phyloP scores from a whole-genome alignment of 805 yeast genomes.

The Maudiozyma pseudohumilis region DNA sequence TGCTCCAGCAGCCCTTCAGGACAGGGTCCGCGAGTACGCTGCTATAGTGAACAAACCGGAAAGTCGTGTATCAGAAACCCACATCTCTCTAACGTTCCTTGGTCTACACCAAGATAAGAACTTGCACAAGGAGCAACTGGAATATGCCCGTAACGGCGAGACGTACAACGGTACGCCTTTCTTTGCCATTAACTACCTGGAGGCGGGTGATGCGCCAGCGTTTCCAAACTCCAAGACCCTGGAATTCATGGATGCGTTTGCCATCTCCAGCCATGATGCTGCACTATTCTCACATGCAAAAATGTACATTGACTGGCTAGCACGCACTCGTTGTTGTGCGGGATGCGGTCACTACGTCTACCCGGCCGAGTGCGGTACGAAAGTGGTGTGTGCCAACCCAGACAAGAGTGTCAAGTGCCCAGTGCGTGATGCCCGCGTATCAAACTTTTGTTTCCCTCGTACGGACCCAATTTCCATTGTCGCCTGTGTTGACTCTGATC shows the following conservation, averaged over 20 bases:
- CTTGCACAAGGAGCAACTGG: background rate
- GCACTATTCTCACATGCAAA: constrained; percentile 71
- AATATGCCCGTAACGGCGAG: constrained; percentile 31
- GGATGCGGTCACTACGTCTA: constrained; percentile 67
- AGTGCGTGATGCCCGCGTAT: constrained; percentile 38
- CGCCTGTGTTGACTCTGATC: constrained; percentile 56
- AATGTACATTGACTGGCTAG: constrained; percentile 79
- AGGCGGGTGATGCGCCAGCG: background rate
- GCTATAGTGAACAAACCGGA: constrained; percentile 8
- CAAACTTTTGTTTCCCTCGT: constrained; percentile 82
- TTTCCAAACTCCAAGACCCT: constrained; percentile 3
- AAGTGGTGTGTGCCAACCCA: constrained; percentile 38
- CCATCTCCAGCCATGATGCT: constrained; percentile 36
- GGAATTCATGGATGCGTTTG: constrained; percentile 9
- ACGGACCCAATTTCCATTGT: constrained; percentile 85
- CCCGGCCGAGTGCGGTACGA: constrained; percentile 62
- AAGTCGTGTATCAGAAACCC: constrained; percentile 10
- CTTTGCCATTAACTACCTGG: constrained; percentile 48
- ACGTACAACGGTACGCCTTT: constrained; percentile 50
- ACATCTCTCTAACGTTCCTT: constrained; percentile 17
- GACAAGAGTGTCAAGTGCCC: constrained; percentile 19
- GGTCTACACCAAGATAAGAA: constrained; percentile 10
- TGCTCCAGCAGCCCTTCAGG: background rate
- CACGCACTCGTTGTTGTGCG: constrained; percentile 66
- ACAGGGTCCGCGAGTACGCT: constrained; percentile 1